phyloP scores from a whole-genome alignment of 345 rosid species.

The Trapa incisa region DNA sequence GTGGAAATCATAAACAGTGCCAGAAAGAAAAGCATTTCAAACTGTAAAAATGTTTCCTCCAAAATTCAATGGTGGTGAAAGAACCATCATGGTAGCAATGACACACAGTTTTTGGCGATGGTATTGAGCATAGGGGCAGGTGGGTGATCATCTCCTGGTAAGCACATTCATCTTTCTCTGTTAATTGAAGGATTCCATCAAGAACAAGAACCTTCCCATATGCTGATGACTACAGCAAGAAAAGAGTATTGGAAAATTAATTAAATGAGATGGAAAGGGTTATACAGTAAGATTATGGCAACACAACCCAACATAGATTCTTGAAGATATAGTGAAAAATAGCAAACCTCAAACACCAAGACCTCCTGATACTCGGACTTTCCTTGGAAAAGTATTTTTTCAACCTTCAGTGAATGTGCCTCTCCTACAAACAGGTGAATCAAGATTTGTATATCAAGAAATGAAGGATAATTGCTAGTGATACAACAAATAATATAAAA shows the following conservation, averaged over 20 bases:
- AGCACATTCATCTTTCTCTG: conserved; percentile 94
- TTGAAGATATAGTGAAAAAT: conserved; percentile 5
- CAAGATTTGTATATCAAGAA: background rate
- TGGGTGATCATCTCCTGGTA: conserved; percentile 99
- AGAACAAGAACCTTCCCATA: conserved; percentile 98
- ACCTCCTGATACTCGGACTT: conserved; percentile 89
- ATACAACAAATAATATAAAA: background rate
- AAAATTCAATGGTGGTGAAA: background rate
- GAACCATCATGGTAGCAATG: background rate
- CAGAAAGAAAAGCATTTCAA: background rate
- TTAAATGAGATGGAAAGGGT: background rate
- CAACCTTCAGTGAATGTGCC: conserved; percentile 82
- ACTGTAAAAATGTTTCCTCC: background rate
- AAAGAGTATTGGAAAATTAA: background rate
- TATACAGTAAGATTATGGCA: conserved; percentile 1
- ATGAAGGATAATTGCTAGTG: background rate
- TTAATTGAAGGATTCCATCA: conserved; percentile 88
- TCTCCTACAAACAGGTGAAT: conserved; percentile 44
- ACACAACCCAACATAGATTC: background rate
- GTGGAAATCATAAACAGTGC: background rate
- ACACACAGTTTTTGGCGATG: conserved; percentile 67
- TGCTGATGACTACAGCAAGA: conserved; percentile 52
- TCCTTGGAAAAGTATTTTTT: conserved; percentile 50
- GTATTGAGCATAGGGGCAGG: conserved; percentile 84
- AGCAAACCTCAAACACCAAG: conserved; percentile 72